A percentile compares a stretch with the other conserved stretches of the same genome.
These are phyloP conservation scores for Termitomyces heimii DNA, from an alignment of 768 basidiomycete genomes.

Conservation along the genomic window DNA sequence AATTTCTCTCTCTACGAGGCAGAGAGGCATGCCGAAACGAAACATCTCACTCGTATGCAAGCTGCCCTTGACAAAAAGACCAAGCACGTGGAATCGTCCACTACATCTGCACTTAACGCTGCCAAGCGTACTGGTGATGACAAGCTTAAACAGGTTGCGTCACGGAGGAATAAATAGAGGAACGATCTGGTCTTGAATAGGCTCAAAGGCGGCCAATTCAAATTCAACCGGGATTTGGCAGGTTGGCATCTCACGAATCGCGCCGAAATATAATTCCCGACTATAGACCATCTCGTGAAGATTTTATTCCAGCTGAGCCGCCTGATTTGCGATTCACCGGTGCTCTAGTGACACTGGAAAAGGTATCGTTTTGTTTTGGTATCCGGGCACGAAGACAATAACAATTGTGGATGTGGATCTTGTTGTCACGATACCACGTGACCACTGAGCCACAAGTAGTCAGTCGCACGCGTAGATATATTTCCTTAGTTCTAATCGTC, in stretches of 20 bases:
- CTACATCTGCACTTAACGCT: slow-evolving; percentile 41
- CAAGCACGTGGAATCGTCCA: slow-evolving; percentile 46
- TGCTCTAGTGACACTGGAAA: slow-evolving; percentile 18
- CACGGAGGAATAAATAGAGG: slow-evolving; percentile 49
- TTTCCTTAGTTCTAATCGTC: no score
- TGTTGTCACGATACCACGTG: no score
- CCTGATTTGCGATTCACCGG: slow-evolving; percentile 21
- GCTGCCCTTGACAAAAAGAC: slow-evolving; percentile 30
- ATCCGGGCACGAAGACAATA: slow-evolving; percentile 16
- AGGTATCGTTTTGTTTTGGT: slow-evolving; percentile 15
- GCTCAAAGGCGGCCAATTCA: slow-evolving; percentile 42
- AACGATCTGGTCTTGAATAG: slow-evolving; percentile 32
- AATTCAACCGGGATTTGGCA: slow-evolving; percentile 46
- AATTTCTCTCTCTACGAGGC: slow-evolving; percentile 46
- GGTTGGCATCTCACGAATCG: slow-evolving; percentile 35
- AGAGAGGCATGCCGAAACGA: slow-evolving; percentile 38
- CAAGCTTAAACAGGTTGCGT: slow-evolving; percentile 45
- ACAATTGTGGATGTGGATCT: slow-evolving; percentile 16
- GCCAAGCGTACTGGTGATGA: slow-evolving; percentile 59
- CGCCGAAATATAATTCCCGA: slow-evolving; percentile 32
- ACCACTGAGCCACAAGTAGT: no score
- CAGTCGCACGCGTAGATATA: no score
- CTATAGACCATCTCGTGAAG: slow-evolving; percentile 27
- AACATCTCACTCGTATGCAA: slow-evolving; percentile 37
- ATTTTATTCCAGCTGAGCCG: slow-evolving; percentile 23